A percentile compares a stretch with the other conserved stretches of the same genome.
These are phyloP conservation scores for Cymbopogon citratus DNA, from an alignment of 176 grass and related monocot genomes.

Conservation along the genomic window DNA sequence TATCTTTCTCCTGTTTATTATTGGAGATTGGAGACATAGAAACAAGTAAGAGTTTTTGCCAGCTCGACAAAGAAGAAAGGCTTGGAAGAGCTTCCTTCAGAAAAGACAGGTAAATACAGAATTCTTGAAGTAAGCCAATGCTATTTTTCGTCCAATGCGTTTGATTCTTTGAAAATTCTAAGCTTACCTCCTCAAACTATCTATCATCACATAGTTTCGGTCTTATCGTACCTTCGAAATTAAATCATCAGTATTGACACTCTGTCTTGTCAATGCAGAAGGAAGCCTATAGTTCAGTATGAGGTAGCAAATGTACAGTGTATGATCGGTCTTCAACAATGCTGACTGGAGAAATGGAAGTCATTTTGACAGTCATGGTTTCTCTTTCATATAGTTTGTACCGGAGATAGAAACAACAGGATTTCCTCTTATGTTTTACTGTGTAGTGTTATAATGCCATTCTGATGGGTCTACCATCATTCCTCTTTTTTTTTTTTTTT, in stretches of 20 bases:
- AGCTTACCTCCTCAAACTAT: not conserved
- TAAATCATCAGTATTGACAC: not conserved
- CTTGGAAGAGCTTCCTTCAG: constrained; percentile 18
- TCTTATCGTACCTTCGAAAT: not conserved
- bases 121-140: constrained; percentile 1
- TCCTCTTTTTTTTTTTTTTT: constrained; percentile 5
- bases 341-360: constrained; percentile 25
- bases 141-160: not conserved
- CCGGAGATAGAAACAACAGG: constrained; percentile 22
- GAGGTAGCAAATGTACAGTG: constrained; percentile 57
- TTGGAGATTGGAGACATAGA: constrained; percentile 21
- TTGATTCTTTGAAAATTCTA: not conserved
- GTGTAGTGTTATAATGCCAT: constrained; percentile 5
- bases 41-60: constrained; percentile 23
- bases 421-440: constrained; percentile 16
- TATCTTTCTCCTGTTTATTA: constrained; percentile 39
- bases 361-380: constrained; percentile 10
- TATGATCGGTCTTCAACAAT: constrained; percentile 23
- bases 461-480: not conserved
- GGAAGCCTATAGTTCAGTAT: constrained; percentile 26
- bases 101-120: constrained; percentile 40
- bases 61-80: not conserved
- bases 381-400: constrained; percentile 30
- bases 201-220: not conserved
- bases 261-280: constrained; percentile 24